Evolutionary conservation across 164 flowering plant genomes (phyloP), one percentile per base, ranked within the genome.

Genomic region (Kalanchoe fedtschenkoi): DNA sequence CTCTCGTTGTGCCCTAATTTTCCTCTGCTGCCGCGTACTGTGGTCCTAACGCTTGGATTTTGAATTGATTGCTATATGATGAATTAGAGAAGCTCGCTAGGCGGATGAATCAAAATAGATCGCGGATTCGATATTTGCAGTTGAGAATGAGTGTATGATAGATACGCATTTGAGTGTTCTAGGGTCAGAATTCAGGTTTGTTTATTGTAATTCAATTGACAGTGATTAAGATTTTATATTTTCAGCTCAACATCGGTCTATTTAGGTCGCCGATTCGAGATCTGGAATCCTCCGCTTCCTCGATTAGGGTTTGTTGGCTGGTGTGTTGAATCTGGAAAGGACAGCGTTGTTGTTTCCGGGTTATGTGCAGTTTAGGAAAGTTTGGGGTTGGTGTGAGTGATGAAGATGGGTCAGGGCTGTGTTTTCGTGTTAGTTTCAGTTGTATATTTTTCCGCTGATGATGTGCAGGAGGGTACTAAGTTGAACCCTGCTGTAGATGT

Each of bases 401-500:
- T 78, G 81, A 70, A 65, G 71, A 64, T 22, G 30, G 38, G 21
- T 63, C 33, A n/a, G 59, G 60, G 32, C 17, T 39, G 68, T 65
- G 29, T 64, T 6, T 41, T 77, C 26, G 46, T 63, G 34, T 37
- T 67, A 9, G 51, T 66, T 7, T 57, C 64, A 10, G 60, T 53
- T 15, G 62, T 35, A 26, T 65, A 63, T 65, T 61, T 68, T 54
- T 37, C 26, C 37, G 59, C 47, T 66, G 68, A 63, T 42, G 78
- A 72, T 68, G 44, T 44, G 32, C 63, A 77, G 80, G 79, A 72
- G 56, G 33, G 56, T 65, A 24, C 26, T 28, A 34, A 42, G 14
- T 51, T 34, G 60, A 61, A 7, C 21, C 24, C 32, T 15, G 62
- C 19, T 26, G 38, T 53, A 38, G 78, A 66, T 69, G 44, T 47